A percentile compares a stretch with the other conserved stretches of the same genome.
These are phyloP conservation scores for Huntiella bhutanensis DNA, from an alignment of 2,329 filamentous ascomycete genomes.

Conservation along the genomic window DNA sequence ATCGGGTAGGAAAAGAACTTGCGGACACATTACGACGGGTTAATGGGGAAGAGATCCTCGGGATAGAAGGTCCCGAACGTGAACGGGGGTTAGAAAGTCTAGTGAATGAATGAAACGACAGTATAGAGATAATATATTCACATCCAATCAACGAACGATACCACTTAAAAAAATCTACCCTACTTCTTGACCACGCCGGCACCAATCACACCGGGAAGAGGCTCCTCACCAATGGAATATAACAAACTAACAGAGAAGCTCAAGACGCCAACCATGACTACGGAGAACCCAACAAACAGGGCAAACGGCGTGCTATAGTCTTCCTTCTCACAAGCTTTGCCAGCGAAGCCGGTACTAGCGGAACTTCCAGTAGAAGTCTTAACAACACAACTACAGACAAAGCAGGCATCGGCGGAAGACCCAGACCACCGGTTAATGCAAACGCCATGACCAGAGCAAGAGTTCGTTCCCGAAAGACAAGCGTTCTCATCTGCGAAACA, in stretches of 20 bases:
- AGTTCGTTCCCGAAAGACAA: constrained; percentile 52
- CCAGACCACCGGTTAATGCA: constrained; percentile 50
- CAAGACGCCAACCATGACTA: constrained; percentile 50
- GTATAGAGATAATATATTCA: background rate
- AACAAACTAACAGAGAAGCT: constrained; percentile 58
- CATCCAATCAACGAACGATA: background rate
- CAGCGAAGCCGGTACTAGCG: constrained; percentile 61
- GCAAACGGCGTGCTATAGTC: constrained; percentile 82
- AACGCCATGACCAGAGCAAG: constrained; percentile 64
- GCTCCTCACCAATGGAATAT: constrained; percentile 67
- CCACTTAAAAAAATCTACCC: constrained; percentile 3
- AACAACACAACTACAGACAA: constrained; percentile 53
- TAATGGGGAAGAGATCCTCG: background rate
- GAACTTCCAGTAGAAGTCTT: constrained; percentile 34
- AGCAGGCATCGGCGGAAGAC: constrained; percentile 40
- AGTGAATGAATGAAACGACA: constrained; percentile 13
- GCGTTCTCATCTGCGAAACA: constrained; percentile 56
- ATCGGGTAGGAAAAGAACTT: constrained; percentile 56
- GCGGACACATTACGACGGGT: constrained; percentile 23
- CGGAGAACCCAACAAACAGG: constrained; percentile 57
- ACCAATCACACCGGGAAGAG: constrained; percentile 85
- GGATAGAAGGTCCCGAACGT: background rate
- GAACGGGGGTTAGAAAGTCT: constrained; percentile 29
- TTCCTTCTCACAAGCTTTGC: constrained; percentile 72
- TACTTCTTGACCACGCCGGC: constrained; percentile 69